A percentile compares a stretch with the other conserved stretches of the same genome.
Evolutionary conservation across 176 grass and related monocot species (phyloP).

Genomic region (Lolium rigidum): DNA sequence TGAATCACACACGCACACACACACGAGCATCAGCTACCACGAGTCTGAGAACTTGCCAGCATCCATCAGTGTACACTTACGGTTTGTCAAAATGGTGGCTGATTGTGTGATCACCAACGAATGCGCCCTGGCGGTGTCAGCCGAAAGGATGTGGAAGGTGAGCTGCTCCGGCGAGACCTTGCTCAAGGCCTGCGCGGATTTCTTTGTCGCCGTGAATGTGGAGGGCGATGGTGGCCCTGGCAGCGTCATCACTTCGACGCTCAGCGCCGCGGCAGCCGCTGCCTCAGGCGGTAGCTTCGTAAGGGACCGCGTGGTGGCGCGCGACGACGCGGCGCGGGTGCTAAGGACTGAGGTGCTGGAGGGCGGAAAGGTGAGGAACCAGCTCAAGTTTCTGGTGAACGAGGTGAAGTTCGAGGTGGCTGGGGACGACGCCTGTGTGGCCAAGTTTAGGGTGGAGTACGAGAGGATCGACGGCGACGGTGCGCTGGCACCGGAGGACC

Average conservation of each 20-base stretch:
- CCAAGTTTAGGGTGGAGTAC: conserved; percentile 43
- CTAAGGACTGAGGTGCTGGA: conserved; percentile 22
- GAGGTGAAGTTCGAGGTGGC: conserved; percentile 38
- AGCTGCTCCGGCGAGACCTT: neutral
- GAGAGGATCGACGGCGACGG: conserved; percentile 25
- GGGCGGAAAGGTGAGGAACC: neutral
- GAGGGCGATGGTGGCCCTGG: conserved; percentile 42
- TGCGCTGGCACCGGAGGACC: conserved; percentile 16
- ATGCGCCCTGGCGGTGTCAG: conserved; percentile 15
- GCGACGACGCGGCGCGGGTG: neutral
- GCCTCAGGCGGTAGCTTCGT: neutral
- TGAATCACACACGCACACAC: neutral
- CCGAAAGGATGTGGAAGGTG: conserved; percentile 41
- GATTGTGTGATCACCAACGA: conserved; percentile 27
- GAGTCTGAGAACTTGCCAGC: neutral
- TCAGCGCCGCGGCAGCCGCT: conserved; percentile 2
- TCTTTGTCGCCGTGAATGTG: conserved; percentile 25
- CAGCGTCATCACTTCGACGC: conserved; percentile 30
- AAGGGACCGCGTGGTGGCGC: no score
- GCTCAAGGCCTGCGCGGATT: conserved; percentile 29
- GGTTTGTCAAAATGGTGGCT: conserved; percentile 24
- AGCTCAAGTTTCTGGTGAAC: conserved; percentile 30
- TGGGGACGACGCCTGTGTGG: conserved; percentile 20
- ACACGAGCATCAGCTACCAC: neutral
- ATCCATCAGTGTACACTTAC: neutral